Base-by-base conservation (phyloP, 768 basidiomycete genomes). In the Tricholoma flavovirens region DNA sequence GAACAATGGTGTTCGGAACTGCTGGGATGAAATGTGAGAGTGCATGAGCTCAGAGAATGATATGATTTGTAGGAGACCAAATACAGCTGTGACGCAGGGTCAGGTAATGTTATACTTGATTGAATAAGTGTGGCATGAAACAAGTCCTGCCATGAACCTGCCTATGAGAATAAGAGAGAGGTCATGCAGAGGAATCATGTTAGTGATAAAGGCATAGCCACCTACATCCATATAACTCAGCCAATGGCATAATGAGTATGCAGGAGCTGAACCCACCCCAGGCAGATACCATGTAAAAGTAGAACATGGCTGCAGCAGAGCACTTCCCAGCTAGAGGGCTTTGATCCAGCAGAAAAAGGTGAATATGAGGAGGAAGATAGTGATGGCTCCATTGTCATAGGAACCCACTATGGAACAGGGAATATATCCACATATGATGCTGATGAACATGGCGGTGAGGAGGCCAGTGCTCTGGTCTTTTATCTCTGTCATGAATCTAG, bases 241-340 rank as follows among this genome's bases (percentile, higher is more conserved):
- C 0, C 30, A 4, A 5, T 45, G 55, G 49, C 30, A 49, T 38
- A 5, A 42, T 2, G 22, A n/a, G 17, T 30, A 15, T 56, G 43
- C 35, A 56, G 50, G 15, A 30, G 26, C 4, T 35, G 46, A 4
- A 73, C 82, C 56, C 64, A 89, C 96, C 97, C 97, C 97, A 99
- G 29, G 97, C 97, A 52, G 97, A 96, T 17, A 99, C 97, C 97
- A 99, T 99, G 81, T 98, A 99, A 63, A 98, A 98, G 75, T 99
- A 99, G 75, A 98, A 98, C 3, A 98, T 74, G 15, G 95, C 97
- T 45, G 97, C 87, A 36, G 91, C 66, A 96, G 82, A 1, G 93
- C 94, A 57, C 93, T 96, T 42, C 97, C 97, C 46, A 83, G 81
- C 73, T 98, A 98, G 54, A 98, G 77, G 21, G 97, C 95, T 64